Percentiles rank a stretch among this genome's conserved stretches.
Evolutionary conservation across 164 flowering plant species (phyloP).

Genomic region (Chimonanthus praecox): DNA sequence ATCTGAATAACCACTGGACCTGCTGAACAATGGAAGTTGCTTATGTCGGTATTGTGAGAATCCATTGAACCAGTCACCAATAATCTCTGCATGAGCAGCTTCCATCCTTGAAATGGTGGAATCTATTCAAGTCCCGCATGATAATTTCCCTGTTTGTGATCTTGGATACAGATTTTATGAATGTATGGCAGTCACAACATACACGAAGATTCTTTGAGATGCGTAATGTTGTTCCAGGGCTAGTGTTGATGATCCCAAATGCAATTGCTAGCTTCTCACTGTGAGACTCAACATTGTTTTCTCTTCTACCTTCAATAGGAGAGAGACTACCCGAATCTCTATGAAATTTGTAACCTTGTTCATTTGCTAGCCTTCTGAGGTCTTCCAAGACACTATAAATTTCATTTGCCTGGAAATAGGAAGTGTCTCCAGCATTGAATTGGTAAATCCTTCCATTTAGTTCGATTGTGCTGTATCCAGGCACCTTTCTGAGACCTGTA

Average conservation of each 20-base stretch:
- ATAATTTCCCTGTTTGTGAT: slow-evolving; percentile 25
- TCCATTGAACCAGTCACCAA: slow-evolving; percentile 13
- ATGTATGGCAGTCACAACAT: slow-evolving; percentile 22
- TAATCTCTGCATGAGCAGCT: slow-evolving; percentile 29
- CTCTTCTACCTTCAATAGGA: not conserved
- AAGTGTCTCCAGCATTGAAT: slow-evolving; percentile 38
- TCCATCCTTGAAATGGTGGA: slow-evolving; percentile 28
- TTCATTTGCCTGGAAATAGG: slow-evolving; percentile 24
- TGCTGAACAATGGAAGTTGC: no score
- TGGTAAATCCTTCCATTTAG: slow-evolving; percentile 28
- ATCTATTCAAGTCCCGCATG: slow-evolving; percentile 30
- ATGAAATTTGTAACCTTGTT: slow-evolving; percentile 16
- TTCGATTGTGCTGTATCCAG: slow-evolving; percentile 61
- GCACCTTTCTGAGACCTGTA: slow-evolving; percentile 47
- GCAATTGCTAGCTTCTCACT: slow-evolving; percentile 28
- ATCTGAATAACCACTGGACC: no score
- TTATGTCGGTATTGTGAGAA: no score
- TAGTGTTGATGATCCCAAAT: slow-evolving; percentile 29
- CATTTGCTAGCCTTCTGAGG: slow-evolving; percentile 18
- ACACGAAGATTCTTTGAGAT: slow-evolving; percentile 19
- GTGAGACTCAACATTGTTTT: slow-evolving; percentile 17
- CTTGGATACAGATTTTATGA: slow-evolving; percentile 20
- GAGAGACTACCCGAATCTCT: not conserved
- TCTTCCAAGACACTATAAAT: slow-evolving; percentile 24
- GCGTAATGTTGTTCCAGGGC: slow-evolving; percentile 14